phyloP scores from a whole-genome alignment of 163 green algal genomes.

The Volvox carteri region DNA sequence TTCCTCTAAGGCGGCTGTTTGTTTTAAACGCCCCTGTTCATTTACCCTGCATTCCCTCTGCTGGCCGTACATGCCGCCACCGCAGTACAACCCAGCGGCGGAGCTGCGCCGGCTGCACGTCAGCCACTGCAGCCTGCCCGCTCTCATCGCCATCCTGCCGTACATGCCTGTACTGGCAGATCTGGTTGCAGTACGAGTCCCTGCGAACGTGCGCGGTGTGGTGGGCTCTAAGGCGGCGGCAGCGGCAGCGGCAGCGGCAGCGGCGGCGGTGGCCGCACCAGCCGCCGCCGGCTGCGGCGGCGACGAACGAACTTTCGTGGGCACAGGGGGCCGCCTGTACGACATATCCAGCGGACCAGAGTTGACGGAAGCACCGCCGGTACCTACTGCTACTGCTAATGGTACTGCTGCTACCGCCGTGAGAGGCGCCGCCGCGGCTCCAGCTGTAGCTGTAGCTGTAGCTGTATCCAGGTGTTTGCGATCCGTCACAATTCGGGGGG shows the following conservation, averaged over 20 bases:
- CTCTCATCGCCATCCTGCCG: neutral
- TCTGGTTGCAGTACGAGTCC: neutral
- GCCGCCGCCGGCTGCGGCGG: neutral
- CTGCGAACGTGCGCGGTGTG: neutral
- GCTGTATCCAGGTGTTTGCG: neutral
- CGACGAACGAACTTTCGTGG: no score
- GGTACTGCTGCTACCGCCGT: no score
- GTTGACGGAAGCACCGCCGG: neutral
- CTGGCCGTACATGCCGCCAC: no score
- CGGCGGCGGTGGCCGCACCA: neutral
- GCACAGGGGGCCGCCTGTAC: neutral
- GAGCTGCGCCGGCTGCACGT: neutral
- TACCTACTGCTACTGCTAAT: no score
- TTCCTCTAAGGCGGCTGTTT: no score
- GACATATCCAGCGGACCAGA: neutral
- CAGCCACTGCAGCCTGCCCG: conserved; percentile 5
- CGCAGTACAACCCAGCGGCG: neutral
- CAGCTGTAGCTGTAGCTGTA: neutral
- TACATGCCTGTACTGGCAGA: conserved; percentile 4
- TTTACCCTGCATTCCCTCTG: no score
- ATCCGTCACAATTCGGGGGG: neutral
- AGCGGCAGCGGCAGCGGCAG: neutral
- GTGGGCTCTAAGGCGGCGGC: neutral
- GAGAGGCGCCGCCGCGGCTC: no score
- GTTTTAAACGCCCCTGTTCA: no score